Conservation (phyloP, 305 asterid genomes). For the Lippia alba region DNA sequence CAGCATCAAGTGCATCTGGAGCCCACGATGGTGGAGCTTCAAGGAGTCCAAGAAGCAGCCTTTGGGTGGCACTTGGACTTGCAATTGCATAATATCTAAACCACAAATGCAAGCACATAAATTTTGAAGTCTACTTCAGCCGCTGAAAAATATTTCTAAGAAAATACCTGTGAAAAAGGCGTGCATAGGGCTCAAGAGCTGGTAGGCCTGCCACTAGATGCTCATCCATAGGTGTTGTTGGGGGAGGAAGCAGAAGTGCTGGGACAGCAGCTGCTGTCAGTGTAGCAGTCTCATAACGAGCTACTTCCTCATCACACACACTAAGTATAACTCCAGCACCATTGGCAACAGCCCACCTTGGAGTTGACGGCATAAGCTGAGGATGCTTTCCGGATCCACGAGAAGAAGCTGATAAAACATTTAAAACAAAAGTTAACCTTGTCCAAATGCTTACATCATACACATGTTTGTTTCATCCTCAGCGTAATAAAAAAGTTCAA, state of each 20-base stretch:
- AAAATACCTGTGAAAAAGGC: constrained; percentile 74
- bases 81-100: constrained; percentile 82
- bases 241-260: constrained; percentile 90
- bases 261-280: constrained; percentile 90
- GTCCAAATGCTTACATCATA: neutral
- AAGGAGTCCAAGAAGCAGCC: constrained; percentile 84
- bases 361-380: constrained; percentile 80
- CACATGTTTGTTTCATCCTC: constrained; percentile 13
- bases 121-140: constrained; percentile 23
- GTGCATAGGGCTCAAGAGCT: constrained; percentile 94
- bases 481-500: constrained; percentile 5
- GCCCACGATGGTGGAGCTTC: constrained; percentile 97
- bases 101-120: constrained; percentile 30
- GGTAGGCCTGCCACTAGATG: constrained; percentile 91
- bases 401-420: constrained; percentile 58
- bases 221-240: constrained; percentile 86
- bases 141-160: constrained; percentile 13
- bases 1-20: constrained; percentile 91
- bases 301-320: constrained; percentile 93
- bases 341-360: constrained; percentile 96
- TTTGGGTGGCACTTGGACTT: constrained; percentile 84
- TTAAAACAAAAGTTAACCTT: constrained; percentile 28
- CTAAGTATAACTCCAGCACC: constrained; percentile 93
- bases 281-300: constrained; percentile 81
- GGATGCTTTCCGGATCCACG: constrained; percentile 97